phyloP scores from a whole-genome alignment of 768 basidiomycete genomes.

The Pulveroboletus sp. region DNA sequence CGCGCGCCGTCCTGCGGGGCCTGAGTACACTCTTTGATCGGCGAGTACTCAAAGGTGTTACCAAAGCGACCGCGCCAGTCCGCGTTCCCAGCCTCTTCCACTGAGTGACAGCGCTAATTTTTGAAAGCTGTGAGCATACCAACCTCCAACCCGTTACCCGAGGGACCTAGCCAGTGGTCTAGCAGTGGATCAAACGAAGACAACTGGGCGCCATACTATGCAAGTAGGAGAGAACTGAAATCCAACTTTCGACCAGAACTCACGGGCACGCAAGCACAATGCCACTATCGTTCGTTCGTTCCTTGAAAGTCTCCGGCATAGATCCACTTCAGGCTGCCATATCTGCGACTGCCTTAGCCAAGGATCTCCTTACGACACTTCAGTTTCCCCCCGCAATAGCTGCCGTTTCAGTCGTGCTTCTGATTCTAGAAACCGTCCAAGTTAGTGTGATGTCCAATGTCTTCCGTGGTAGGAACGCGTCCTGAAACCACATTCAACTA shows the following conservation, averaged over 20 bases:
- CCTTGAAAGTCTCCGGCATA: slow-evolving; percentile 21
- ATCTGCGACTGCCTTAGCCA: slow-evolving; percentile 27
- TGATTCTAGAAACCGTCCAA: slow-evolving; percentile 45
- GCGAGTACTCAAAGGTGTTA: no score
- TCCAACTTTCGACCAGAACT: no score
- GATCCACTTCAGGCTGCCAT: slow-evolving; percentile 31
- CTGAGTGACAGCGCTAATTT: no score
- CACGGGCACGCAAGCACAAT: slow-evolving; percentile 16
- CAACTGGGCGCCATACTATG: neutral
- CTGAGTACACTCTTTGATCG: no score
- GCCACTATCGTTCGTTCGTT: slow-evolving; percentile 30
- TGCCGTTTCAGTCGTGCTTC: slow-evolving; percentile 37
- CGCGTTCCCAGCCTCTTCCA: no score
- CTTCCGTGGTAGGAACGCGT: neutral
- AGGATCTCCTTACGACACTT: slow-evolving; percentile 31
- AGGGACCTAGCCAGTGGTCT: neutral
- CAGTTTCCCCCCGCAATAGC: slow-evolving; percentile 44
- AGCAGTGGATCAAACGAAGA: neutral
- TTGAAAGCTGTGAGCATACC: no score
- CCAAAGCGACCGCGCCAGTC: no score
- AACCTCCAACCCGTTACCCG: no score
- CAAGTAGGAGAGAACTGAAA: neutral
- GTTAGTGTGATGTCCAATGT: slow-evolving; percentile 19
- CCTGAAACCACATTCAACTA: neutral
- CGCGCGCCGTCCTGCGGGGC: no score